These are phyloP conservation scores for Westerdykella ornata DNA, from an alignment of 2,329 filamentous ascomycete species.

Conservation along the genomic window DNA sequence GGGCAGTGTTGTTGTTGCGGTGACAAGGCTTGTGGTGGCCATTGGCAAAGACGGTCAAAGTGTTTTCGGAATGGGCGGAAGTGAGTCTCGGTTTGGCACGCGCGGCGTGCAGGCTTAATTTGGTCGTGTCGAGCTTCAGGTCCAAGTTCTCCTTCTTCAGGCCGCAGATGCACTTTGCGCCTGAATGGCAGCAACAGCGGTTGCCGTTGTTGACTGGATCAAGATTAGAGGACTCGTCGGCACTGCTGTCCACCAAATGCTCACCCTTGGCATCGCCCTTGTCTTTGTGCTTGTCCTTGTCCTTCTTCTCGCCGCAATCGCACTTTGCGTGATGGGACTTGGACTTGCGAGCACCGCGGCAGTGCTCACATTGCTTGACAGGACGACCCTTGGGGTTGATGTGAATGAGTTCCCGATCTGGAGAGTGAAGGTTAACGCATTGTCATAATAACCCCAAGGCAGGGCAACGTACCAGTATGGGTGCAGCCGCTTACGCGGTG, in stretches of 20 bases:
- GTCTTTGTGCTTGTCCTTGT: slow-evolving; percentile 48
- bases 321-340: slow-evolving; percentile 92
- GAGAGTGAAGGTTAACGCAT: slow-evolving; percentile 14
- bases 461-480: slow-evolving; percentile 64
- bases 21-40: slow-evolving; percentile 60
- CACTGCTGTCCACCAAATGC: slow-evolving; percentile 27
- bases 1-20: slow-evolving; percentile 58
- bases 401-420: slow-evolving; percentile 85
- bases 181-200: slow-evolving; percentile 51
- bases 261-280: slow-evolving; percentile 39
- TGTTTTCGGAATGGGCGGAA: slow-evolving; percentile 53
- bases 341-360: slow-evolving; percentile 91
- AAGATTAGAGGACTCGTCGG: slow-evolving; percentile 27
- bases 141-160: slow-evolving; percentile 53
- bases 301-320: slow-evolving; percentile 90
- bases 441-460: no score
- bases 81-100: slow-evolving; percentile 52
- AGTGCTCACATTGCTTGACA: slow-evolving; percentile 96
- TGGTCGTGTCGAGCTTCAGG: slow-evolving; percentile 39
- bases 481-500: slow-evolving; percentile 99
- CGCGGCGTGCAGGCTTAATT: slow-evolving; percentile 40
- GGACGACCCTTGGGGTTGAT: slow-evolving; percentile 98
- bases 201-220: slow-evolving; percentile 31
- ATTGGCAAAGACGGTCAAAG: slow-evolving; percentile 55
- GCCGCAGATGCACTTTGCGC: slow-evolving; percentile 55